Conservation (phyloP, 164 flowering plant species). For the Macadamia integrifolia region DNA sequence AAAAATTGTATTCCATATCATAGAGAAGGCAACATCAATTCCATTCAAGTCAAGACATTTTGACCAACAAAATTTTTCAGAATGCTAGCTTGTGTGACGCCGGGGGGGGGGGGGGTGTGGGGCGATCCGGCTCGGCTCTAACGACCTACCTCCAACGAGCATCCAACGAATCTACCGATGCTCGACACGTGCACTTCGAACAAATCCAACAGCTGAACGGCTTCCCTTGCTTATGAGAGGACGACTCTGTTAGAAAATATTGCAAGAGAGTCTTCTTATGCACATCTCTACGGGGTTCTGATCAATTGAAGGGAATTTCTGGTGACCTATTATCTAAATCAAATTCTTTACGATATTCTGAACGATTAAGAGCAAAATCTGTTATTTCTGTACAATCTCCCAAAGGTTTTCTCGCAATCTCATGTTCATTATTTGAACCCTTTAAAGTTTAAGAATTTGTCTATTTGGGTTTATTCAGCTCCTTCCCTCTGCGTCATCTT, state of each 20-base stretch:
- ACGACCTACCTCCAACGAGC: too few species aligned
- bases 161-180: too few species aligned
- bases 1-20: too few species aligned
- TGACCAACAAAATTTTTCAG: too few species aligned
- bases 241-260: conserved; percentile 12
- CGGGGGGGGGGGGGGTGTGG: too few species aligned
- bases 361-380: background rate
- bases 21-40: too few species aligned
- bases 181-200: too few species aligned
- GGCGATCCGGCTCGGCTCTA: too few species aligned
- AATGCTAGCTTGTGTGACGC: too few species aligned
- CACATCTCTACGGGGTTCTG: conserved; percentile 35
- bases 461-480: background rate
- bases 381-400: background rate
- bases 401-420: background rate
- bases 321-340: background rate
- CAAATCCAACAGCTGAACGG: background rate
- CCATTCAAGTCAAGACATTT: too few species aligned
- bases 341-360: conserved; percentile 2
- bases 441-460: background rate
- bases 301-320: conserved; percentile 21
- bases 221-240: conserved; percentile 19
- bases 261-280: conserved; percentile 7
- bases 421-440: background rate
- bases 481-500: too few species aligned